Evolutionary conservation across 1,284 basidiomycete genomes (phyloP).

Genomic region (Thecaphora frezii): DNA sequence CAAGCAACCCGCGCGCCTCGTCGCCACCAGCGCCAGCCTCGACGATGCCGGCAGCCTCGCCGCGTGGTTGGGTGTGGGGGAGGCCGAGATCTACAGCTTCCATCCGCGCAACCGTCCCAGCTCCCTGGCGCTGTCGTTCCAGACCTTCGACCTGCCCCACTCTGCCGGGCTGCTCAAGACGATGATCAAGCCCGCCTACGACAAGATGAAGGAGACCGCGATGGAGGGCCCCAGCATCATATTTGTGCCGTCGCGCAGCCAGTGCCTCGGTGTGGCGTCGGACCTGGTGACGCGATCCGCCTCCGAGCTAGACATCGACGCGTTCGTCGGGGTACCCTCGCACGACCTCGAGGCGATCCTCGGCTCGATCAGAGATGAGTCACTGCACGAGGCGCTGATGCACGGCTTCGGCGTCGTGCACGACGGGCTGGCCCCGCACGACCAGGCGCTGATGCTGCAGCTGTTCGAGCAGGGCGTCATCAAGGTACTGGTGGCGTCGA

Average conservation of each 20-base stretch:
- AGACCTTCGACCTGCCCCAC: conserved; percentile 83
- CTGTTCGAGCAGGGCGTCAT: conserved; percentile 80
- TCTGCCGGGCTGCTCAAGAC: conserved; percentile 84
- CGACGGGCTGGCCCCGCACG: conserved; percentile 70
- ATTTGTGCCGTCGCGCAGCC: conserved; percentile 85
- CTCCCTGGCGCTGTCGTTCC: conserved; percentile 70
- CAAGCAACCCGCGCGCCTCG: conserved; percentile 64
- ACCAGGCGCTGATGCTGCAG: conserved; percentile 77
- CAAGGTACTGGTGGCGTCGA: conserved; percentile 78
- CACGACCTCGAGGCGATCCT: conserved; percentile 70
- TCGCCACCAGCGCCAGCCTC: conserved; percentile 78
- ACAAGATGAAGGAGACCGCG: conserved; percentile 62
- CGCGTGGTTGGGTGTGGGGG: conserved; percentile 77
- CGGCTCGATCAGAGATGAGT: conserved; percentile 67
- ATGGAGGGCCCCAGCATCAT: conserved; percentile 69
- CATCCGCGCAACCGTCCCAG: conserved; percentile 80
- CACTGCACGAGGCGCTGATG: conserved; percentile 74
- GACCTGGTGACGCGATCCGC: conserved; percentile 88
- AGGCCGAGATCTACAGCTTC: conserved; percentile 74
- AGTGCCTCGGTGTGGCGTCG: conserved; percentile 74
- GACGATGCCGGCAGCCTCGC: conserved; percentile 79
- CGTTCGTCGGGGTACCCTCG: conserved; percentile 68
- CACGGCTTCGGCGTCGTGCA: conserved; percentile 89
- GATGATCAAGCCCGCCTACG: conserved; percentile 87
- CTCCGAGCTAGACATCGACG: conserved; percentile 69